phyloP scores from a whole-genome alignment of 345 rosid species.

The Brassica rapa region DNA sequence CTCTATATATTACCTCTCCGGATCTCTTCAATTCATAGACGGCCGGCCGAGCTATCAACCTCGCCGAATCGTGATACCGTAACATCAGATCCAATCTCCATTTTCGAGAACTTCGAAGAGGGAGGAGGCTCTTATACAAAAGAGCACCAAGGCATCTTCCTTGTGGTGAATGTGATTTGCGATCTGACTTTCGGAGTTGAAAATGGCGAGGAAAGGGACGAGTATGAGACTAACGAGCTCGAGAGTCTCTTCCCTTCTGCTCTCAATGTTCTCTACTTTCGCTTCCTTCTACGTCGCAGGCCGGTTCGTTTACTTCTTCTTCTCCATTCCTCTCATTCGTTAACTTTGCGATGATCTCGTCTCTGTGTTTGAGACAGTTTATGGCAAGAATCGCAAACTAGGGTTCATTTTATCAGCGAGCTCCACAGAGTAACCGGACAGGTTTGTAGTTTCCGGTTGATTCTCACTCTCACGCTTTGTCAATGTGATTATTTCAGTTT shows the following conservation, averaged over 20 bases:
- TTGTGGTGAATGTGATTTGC: neutral
- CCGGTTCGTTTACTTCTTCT: slow-evolving; percentile 51
- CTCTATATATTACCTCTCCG: neutral
- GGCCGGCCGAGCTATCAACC: neutral
- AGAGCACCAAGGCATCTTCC: neutral
- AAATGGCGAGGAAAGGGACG: slow-evolving; percentile 58
- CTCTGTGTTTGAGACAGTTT: slow-evolving; percentile 46
- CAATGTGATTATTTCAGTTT: neutral
- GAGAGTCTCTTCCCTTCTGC: slow-evolving; percentile 59
- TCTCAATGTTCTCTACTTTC: slow-evolving; percentile 68
- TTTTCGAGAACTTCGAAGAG: neutral
- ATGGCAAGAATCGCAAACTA: slow-evolving; percentile 88
- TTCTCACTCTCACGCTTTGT: neutral
- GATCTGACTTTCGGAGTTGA: slow-evolving; percentile 28
- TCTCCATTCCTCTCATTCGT: neutral
- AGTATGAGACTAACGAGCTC: slow-evolving; percentile 42
- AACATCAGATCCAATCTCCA: neutral
- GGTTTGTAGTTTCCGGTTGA: slow-evolving; percentile 44
- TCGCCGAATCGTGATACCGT: neutral
- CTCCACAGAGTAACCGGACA: slow-evolving; percentile 74
- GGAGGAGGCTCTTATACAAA: neutral
- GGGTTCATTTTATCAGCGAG: slow-evolving; percentile 72
- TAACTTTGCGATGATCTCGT: slow-evolving; percentile 1
- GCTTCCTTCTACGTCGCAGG: slow-evolving; percentile 80
- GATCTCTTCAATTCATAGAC: too few species aligned